phyloP scores from a whole-genome alignment of 345 rosid species.

The Ricinus communis region DNA sequence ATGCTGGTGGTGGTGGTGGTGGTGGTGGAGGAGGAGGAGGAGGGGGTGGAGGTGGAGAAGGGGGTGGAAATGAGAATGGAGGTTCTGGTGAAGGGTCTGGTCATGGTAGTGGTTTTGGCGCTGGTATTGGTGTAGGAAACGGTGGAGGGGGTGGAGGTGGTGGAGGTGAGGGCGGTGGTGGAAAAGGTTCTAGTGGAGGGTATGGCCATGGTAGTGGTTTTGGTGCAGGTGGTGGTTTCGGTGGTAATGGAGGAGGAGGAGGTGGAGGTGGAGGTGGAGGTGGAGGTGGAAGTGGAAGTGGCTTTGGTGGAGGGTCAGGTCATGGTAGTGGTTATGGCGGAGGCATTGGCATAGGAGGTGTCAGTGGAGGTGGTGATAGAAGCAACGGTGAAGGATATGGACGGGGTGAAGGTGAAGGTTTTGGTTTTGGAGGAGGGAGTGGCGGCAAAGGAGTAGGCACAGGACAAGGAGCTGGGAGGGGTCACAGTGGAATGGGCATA shows the following conservation, averaged over 20 bases:
- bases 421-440: too few species aligned
- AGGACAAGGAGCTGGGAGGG: background rate
- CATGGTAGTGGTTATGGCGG: too few species aligned
- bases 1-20: conserved; percentile 25
- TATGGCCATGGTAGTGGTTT: too few species aligned
- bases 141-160: background rate
- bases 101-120: conserved; percentile 25
- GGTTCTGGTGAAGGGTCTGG: conserved; percentile 26
- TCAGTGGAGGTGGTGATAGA: too few species aligned
- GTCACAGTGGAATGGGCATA: conserved; percentile 5
- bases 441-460: too few species aligned
- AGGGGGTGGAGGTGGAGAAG: conserved; percentile 14
- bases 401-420: too few species aligned
- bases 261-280: background rate
- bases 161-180: too few species aligned
- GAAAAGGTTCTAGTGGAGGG: too few species aligned
- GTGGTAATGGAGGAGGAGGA: background rate
- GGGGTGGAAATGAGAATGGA: background rate
- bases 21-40: conserved; percentile 17
- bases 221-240: background rate
- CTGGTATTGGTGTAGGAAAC: conserved; percentile 19
- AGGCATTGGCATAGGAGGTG: too few species aligned
- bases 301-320: too few species aligned
- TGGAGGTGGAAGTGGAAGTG: too few species aligned
- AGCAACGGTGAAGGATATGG: background rate